A percentile compares a stretch with the other conserved stretches of the same genome.
These are phyloP conservation scores for Aspergillus coremiiformis DNA, from an alignment of 495 filamentous ascomycete genomes.

Conservation along the genomic window DNA sequence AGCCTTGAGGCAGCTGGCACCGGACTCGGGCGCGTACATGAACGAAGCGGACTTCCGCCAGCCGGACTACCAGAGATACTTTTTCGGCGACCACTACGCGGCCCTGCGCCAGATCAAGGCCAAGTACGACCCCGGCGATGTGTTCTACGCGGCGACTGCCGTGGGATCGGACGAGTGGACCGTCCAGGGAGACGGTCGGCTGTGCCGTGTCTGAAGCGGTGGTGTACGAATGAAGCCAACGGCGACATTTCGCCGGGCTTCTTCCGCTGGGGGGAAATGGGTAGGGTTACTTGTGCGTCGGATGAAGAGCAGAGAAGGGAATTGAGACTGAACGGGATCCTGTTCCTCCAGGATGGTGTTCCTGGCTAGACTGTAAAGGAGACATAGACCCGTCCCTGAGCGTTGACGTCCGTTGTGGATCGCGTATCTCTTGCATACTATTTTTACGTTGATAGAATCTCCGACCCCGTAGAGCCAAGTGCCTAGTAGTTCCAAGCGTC, in stretches of 20 bases:
- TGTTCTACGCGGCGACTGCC: conserved; percentile 53
- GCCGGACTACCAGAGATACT: conserved; percentile 42
- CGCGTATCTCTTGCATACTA: too few relatives aligned
- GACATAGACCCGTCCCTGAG: background rate
- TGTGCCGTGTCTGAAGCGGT: conserved; percentile 23
- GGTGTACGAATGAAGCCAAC: background rate
- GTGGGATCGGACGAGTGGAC: conserved; percentile 57
- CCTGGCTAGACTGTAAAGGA: background rate
- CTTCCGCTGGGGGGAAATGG: background rate
- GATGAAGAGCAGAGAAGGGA: background rate
- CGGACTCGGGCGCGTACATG: conserved; percentile 32
- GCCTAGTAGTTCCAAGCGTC: too few relatives aligned
- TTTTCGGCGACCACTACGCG: conserved; percentile 44
- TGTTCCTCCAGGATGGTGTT: background rate
- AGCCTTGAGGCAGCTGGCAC: conserved; percentile 31
- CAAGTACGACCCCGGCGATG: conserved; percentile 47
- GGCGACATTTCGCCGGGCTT: background rate
- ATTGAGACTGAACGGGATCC: background rate
- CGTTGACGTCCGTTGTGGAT: background rate
- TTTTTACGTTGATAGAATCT: too few relatives aligned
- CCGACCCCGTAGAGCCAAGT: too few relatives aligned
- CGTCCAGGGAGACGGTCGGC: conserved; percentile 22
- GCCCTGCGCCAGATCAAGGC: conserved; percentile 33
- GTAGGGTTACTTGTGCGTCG: background rate
- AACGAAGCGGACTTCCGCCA: conserved; percentile 44